phyloP scores from a whole-genome alignment of 169 alveolate genomes.

The Eimeria falciformis region DNA sequence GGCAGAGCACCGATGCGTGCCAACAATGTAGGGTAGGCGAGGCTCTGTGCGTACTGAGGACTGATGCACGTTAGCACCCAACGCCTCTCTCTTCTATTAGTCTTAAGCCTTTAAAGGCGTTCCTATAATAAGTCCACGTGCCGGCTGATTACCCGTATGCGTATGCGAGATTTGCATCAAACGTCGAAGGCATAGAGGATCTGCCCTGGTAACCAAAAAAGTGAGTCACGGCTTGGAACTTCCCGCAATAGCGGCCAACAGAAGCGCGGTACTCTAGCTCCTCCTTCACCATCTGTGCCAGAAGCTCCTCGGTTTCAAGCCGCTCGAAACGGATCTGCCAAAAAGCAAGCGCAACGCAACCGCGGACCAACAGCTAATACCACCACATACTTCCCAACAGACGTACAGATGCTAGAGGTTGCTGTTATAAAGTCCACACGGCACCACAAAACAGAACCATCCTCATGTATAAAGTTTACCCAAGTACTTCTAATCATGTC shows the following conservation, averaged over 20 bases:
- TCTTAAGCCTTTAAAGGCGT: no score
- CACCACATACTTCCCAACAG: no score
- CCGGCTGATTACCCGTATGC: constrained; percentile 91
- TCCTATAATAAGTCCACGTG: no score
- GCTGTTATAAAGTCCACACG: no score
- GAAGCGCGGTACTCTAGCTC: constrained; percentile 89
- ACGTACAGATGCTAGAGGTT: no score
- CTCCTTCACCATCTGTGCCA: constrained; percentile 95
- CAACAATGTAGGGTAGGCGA: no score
- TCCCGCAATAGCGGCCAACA: constrained; percentile 89
- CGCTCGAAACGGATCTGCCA: constrained; percentile 79
- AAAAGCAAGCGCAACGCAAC: background rate
- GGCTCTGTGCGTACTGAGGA: no score
- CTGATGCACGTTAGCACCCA: no score
- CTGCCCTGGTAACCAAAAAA: constrained; percentile 99
- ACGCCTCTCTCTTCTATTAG: no score
- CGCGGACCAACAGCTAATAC: no score
- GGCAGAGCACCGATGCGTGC: no score
- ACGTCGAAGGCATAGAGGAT: constrained; percentile 97
- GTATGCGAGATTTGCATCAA: constrained; percentile 95
- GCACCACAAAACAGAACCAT: background rate
- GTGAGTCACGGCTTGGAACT: constrained; percentile 96
- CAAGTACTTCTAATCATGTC: background rate
- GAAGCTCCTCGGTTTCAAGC: constrained; percentile 96
- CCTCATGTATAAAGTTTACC: background rate